Conservation (phyloP, 2,329 filamentous ascomycete genomes). For the Trichoderma guizhouense region DNA sequence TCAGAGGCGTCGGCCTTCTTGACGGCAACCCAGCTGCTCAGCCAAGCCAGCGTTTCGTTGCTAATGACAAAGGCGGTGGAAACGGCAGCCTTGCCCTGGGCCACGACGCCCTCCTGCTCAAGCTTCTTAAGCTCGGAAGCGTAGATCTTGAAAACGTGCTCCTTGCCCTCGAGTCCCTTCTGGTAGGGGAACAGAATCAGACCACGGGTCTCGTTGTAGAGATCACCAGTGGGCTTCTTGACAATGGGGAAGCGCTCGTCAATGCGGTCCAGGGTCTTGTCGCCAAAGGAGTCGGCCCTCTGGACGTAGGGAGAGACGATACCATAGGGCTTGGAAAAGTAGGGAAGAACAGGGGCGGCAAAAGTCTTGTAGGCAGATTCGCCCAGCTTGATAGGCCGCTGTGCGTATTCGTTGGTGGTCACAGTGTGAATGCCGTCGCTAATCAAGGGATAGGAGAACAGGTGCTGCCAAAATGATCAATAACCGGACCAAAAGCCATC, state of each 20-base stretch:
- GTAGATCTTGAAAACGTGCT: conserved; percentile 58
- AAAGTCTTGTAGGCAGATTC: conserved; percentile 73
- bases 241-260: conserved; percentile 70
- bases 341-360: conserved; percentile 71
- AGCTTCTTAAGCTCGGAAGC: conserved; percentile 59
- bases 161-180: conserved; percentile 58
- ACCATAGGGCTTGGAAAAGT: conserved; percentile 69
- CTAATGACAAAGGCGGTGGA: conserved; percentile 65
- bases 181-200: conserved; percentile 61
- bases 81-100: conserved; percentile 66
- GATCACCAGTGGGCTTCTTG: conserved; percentile 70
- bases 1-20: conserved; percentile 63
- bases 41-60: conserved; percentile 60
- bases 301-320: conserved; percentile 78
- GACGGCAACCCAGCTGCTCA: conserved; percentile 55
- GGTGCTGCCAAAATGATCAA: conserved; percentile 55
- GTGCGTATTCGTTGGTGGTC: conserved; percentile 77
- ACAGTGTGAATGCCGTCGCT: conserved; percentile 74
- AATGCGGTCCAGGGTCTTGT: conserved; percentile 65
- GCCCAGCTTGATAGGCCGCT: conserved; percentile 74
- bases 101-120: conserved; percentile 61
- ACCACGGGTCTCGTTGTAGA: conserved; percentile 62
- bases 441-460: conserved; percentile 80
- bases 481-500: background rate
- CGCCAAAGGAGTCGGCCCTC: conserved; percentile 74